Conservation (phyloP, 139 green algal species). For the Marvania coccoides region DNA sequence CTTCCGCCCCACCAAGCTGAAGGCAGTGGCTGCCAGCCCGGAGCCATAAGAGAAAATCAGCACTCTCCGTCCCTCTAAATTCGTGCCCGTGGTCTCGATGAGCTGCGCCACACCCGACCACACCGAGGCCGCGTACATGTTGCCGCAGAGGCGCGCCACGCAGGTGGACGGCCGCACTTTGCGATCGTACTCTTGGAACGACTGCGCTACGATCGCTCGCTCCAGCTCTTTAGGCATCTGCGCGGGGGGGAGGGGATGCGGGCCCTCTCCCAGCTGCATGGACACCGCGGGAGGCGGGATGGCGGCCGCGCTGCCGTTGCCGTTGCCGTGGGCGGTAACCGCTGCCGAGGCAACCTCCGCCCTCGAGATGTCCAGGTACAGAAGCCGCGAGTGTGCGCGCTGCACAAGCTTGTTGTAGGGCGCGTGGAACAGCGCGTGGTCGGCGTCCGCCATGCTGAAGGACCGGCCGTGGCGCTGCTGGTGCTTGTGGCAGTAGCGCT, state of each 20-base stretch:
- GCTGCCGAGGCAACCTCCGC: neutral
- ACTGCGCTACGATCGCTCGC: constrained; percentile 10
- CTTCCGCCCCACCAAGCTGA: constrained; percentile 37
- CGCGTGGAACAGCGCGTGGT: constrained; percentile 56
- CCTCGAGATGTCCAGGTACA: constrained; percentile 44
- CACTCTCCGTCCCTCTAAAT: constrained; percentile 39
- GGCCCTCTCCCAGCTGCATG: neutral
- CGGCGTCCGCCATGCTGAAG: constrained; percentile 10
- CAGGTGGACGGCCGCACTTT: constrained; percentile 38
- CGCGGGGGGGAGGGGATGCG: constrained; percentile 8
- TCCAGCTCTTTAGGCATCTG: constrained; percentile 16
- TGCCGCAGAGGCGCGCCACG: constrained; percentile 48
- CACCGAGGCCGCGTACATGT: constrained; percentile 64
- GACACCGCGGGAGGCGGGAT: neutral
- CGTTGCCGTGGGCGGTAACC: neutral
- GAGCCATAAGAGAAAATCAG: constrained; percentile 77
- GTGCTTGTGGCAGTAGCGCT: constrained; percentile 6
- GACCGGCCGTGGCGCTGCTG: constrained; percentile 6
- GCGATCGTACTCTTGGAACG: constrained; percentile 9
- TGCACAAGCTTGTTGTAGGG: constrained; percentile 76
- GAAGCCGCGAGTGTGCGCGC: constrained; percentile 58
- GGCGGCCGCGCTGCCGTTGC: neutral
- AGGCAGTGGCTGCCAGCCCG: constrained; percentile 46
- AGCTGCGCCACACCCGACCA: constrained; percentile 33
- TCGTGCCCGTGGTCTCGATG: constrained; percentile 29